phyloP scores from a whole-genome alignment of 352 stramenopile species.

The Pythium folliculosum region DNA sequence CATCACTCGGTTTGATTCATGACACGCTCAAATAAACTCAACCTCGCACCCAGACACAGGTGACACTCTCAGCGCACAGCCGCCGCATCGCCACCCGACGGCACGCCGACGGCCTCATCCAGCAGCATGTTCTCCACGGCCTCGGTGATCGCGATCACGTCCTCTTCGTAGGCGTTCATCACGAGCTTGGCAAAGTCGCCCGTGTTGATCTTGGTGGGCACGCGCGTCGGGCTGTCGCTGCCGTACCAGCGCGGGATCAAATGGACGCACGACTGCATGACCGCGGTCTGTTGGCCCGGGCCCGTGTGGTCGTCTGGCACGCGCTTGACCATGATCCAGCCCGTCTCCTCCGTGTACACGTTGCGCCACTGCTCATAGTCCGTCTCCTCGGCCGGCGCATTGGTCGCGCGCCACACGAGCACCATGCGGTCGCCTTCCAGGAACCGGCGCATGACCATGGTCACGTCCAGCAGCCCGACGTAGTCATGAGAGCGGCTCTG shows the following conservation, averaged over 20 bases:
- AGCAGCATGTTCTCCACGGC: conserved; percentile 59
- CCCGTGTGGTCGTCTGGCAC: conserved; percentile 29
- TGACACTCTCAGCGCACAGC: neutral
- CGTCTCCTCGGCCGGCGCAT: conserved; percentile 34
- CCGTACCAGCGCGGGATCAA: conserved; percentile 34
- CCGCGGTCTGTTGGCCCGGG: conserved; percentile 10
- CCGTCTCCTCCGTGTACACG: conserved; percentile 67
- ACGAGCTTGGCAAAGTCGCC: conserved; percentile 56
- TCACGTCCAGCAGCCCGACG: conserved; percentile 37
- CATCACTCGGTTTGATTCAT: too few relatives aligned
- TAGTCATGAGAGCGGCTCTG: conserved; percentile 22
- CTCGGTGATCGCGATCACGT: conserved; percentile 45
- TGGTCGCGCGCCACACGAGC: conserved; percentile 49
- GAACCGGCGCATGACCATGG: conserved; percentile 54
- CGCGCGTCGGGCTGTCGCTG: conserved; percentile 7
- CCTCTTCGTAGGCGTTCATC: conserved; percentile 56
- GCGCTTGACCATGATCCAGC: conserved; percentile 55
- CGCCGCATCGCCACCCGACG: neutral
- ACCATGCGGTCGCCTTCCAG: conserved; percentile 46
- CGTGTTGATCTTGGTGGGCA: conserved; percentile 31
- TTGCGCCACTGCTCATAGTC: conserved; percentile 38
- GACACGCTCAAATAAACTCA: neutral
- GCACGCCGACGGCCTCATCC: conserved; percentile 30
- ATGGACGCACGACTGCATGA: conserved; percentile 53
- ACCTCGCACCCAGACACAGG: neutral